Evolutionary conservation across 345 rosid genomes (phyloP).

Genomic region (Physaria fendleri): DNA sequence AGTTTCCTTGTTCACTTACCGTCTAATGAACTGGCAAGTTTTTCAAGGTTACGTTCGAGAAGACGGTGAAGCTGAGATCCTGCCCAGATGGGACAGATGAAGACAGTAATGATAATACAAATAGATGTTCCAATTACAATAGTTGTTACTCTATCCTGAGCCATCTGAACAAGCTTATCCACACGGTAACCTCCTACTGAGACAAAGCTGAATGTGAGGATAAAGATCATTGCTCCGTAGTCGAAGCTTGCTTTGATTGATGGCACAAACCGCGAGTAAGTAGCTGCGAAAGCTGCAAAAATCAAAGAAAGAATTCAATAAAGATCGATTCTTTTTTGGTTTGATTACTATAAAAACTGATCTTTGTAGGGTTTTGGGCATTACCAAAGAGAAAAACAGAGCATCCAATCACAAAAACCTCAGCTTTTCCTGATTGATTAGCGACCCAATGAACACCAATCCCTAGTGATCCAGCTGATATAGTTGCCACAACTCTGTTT

Average conservation of each 20-base stretch:
- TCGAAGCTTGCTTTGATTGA: conserved; percentile 61
- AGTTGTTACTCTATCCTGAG: conserved; percentile 56
- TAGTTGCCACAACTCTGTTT: conserved; percentile 59
- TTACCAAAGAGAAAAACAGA: conserved; percentile 64
- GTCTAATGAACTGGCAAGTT: conserved; percentile 53
- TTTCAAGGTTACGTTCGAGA: conserved; percentile 47
- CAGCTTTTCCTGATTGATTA: conserved; percentile 39
- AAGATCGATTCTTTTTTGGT: neutral
- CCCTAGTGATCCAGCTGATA: conserved; percentile 61
- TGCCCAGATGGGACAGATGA: conserved; percentile 70
- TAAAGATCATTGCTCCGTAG: conserved; percentile 69
- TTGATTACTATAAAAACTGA: neutral
- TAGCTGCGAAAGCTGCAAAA: conserved; percentile 58
- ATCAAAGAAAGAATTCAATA: neutral
- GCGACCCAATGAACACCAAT: conserved; percentile 62
- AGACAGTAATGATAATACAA: conserved; percentile 50
- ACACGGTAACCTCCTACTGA: conserved; percentile 60
- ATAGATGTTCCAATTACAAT: conserved; percentile 55
- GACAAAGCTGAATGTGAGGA: conserved; percentile 71
- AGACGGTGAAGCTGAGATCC: conserved; percentile 64
- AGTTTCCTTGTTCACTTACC: conserved; percentile 31
- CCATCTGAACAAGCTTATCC: conserved; percentile 47
- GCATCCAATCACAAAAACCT: conserved; percentile 48
- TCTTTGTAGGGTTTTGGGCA: neutral
- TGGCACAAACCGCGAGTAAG: conserved; percentile 74